phyloP scores from a whole-genome alignment of 306 rosid species.

The Hippophae rhamnoides region DNA sequence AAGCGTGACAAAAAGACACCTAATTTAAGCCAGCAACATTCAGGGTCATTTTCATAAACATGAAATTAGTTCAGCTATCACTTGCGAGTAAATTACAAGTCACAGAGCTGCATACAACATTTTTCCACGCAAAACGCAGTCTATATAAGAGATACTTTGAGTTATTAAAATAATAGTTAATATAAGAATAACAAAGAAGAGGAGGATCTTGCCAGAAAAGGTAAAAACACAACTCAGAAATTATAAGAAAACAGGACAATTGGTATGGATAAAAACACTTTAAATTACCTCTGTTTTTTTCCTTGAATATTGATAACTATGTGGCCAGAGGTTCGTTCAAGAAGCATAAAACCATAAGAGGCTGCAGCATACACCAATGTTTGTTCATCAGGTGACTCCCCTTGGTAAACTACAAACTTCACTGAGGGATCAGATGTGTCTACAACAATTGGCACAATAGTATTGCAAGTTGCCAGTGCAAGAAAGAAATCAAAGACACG shows the following conservation, averaged over 20 bases:
- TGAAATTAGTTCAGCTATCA: no score
- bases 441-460: slow-evolving; percentile 62
- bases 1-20: no score
- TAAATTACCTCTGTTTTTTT: slow-evolving; percentile 84
- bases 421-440: slow-evolving; percentile 27
- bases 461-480: slow-evolving; percentile 92
- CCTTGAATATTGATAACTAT: slow-evolving; percentile 81
- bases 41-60: no score
- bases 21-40: no score
- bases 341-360: slow-evolving; percentile 88
- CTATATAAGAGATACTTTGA: no score
- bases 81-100: no score
- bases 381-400: slow-evolving; percentile 99
- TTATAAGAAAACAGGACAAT: not conserved
- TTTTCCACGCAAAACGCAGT: no score
- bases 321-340: slow-evolving; percentile 96
- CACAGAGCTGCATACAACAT: no score
- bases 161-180: no score
- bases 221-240: not conserved
- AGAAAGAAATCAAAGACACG: slow-evolving; percentile 86
- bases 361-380: slow-evolving; percentile 93
- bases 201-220: no score
- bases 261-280: not conserved
- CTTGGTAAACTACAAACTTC: slow-evolving; percentile 60
- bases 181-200: no score